Evolutionary conservation across 208 protist species (phyloP), one percentile per base, ranked within the genome.

Genomic region (Tritrichomonas musculus): DNA sequence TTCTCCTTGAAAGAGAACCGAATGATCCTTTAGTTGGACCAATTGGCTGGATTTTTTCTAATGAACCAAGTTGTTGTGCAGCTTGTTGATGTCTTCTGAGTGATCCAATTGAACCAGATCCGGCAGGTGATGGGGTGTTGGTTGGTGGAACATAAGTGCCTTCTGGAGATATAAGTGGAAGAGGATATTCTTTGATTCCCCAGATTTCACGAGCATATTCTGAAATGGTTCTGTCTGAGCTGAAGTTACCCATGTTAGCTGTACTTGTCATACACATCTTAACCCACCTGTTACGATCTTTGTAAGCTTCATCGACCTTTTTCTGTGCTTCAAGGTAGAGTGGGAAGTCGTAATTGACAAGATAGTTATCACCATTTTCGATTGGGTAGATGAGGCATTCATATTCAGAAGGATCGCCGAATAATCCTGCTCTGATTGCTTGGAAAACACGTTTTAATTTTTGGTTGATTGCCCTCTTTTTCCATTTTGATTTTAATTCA

Each of bases 121-220:
- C 47, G 5, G 11, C 8, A 53, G 4, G 73, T 25, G n/a, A 8
- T 39, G 47, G n/a, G 20, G 77, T 13, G 3, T 14, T 11, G 1
- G 44, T 20, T 25, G 33, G 3, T 20, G 77, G 77, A n/a, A n/a
- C 64, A n/a, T n/a, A 33, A 69, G 5, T 60, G 17, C 53, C 53
- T 60, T 60, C 53, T 50, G 33, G 17, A 20, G 41, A 14, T 11
- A 57, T 47, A 2, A 53, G 2, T 41, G 77, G 77, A n/a, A 88
- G 47, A 9, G 20, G 25, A 49, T 57, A 30, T 33, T 53, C 47
- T 8, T 88, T 33, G 47, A 88, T 88, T 9, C 36, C 11, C 77
- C 77, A 88, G 30, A 88, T 47, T 88, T 88, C 47, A 14, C 39
- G n/a, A 11, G 77, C 77, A 47, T 88, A 88, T 88, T 88, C 77